Conservation (phyloP, 768 basidiomycete genomes). For the Kwoniella heveanensis region DNA sequence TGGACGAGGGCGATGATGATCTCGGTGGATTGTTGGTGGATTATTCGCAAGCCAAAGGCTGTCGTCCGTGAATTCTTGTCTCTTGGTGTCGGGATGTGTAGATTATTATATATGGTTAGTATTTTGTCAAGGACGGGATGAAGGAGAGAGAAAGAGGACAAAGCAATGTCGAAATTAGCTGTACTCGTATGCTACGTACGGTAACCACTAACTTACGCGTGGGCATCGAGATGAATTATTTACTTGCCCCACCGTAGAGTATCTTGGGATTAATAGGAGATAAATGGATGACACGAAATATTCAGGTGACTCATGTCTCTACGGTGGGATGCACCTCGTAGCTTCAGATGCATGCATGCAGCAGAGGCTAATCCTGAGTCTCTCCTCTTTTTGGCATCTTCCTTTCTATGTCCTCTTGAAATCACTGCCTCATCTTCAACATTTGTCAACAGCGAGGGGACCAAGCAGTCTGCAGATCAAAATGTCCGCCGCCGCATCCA, state of each 20-base stretch:
- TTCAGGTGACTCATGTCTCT: background rate
- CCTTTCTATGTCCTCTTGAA: background rate
- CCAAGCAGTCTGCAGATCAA: background rate
- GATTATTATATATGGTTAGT: background rate
- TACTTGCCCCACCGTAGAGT: background rate
- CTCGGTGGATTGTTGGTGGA: background rate
- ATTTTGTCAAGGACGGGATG: background rate
- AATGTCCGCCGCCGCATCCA: constrained; percentile 15
- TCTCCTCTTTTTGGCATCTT: background rate
- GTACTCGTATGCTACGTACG: no score
- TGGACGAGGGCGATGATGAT: constrained; percentile 3
- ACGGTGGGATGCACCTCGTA: no score
- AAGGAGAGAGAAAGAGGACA: background rate
- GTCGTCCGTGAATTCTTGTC: background rate
- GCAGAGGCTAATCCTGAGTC: no score
- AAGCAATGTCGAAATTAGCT: background rate
- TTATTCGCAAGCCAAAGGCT: background rate
- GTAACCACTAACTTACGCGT: no score
- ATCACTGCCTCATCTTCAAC: background rate
- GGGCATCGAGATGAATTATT: no score
- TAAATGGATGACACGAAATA: constrained; percentile 14
- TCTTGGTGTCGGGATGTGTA: background rate
- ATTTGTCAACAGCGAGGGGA: background rate
- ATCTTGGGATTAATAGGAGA: constrained; percentile 24
- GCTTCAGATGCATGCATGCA: no score